phyloP scores from a whole-genome alignment of 257 asterid genomes.

The Gardenia jasminoides region DNA sequence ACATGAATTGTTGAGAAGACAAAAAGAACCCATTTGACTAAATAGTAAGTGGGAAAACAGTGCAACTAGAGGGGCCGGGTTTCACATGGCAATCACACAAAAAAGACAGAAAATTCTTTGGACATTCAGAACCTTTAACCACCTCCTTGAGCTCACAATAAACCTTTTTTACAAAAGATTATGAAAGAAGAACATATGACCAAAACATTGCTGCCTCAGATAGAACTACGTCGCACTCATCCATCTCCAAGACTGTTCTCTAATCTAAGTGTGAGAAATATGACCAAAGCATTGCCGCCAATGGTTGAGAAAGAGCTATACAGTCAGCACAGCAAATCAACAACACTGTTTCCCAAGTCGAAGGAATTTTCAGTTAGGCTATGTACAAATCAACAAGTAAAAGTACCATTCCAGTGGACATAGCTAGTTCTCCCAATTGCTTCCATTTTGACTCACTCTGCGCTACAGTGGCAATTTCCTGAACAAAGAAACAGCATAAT shows the following conservation, averaged over 20 bases:
- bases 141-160: neutral
- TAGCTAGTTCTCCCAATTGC: slow-evolving; percentile 96
- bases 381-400: slow-evolving; percentile 11
- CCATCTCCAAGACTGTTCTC: neutral
- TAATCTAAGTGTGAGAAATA: neutral
- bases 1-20: slow-evolving; percentile 8
- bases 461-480: slow-evolving; percentile 83
- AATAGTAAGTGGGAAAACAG: neutral
- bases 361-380: neutral
- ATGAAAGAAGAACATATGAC: neutral
- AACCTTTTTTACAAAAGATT: neutral
- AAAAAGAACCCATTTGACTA: neutral
- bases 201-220: neutral
- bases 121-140: neutral
- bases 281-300: neutral
- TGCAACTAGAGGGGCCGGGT: neutral
- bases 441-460: slow-evolving; percentile 91
- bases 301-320: neutral
- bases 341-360: neutral
- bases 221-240: neutral
- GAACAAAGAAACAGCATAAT: slow-evolving; percentile 27
- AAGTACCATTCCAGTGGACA: slow-evolving; percentile 89
- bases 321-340: neutral
- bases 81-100: neutral
- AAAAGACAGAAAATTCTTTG: neutral